phyloP scores from a whole-genome alignment of 2,329 filamentous ascomycete genomes.

The Diaporthe helianthi region DNA sequence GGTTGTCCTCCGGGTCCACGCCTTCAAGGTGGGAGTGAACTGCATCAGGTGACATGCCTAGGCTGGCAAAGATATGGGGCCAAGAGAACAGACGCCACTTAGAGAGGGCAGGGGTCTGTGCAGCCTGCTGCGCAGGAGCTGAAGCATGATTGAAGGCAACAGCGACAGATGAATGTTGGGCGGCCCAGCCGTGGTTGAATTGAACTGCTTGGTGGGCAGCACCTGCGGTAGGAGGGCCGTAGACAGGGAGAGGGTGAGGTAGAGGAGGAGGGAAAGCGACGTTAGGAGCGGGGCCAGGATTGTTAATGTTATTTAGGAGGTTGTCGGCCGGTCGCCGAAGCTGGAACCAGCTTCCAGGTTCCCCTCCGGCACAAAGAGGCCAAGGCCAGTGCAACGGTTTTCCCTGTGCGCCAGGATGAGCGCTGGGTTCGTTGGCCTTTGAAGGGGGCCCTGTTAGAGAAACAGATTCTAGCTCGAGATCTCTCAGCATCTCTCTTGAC shows the following conservation, averaged over 20 bases:
- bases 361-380: conserved; percentile 35
- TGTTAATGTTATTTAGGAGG: background rate
- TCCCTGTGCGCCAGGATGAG: conserved; percentile 24
- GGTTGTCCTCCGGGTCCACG: background rate
- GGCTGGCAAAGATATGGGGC: conserved; percentile 49
- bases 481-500: conserved; percentile 54
- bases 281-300: background rate
- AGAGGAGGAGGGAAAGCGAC: background rate
- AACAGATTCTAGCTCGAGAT: conserved; percentile 67
- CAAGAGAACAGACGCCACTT: conserved; percentile 47
- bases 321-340: conserved; percentile 16
- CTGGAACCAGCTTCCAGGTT: conserved; percentile 32
- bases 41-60: conserved; percentile 47
- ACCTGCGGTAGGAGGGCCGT: too few relatives aligned
- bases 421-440: conserved; percentile 9
- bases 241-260: background rate
- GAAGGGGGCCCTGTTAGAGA: conserved; percentile 63
- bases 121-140: conserved; percentile 1
- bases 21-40: background rate
- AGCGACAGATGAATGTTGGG: conserved; percentile 11
- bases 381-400: conserved; percentile 35
- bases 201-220: too few relatives aligned
- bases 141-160: background rate
- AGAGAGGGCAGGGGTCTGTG: background rate
- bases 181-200: background rate